Evolutionary conservation across 305 asterid genomes (phyloP).

Genomic region (Fraxinus xanthoxyloides): DNA sequence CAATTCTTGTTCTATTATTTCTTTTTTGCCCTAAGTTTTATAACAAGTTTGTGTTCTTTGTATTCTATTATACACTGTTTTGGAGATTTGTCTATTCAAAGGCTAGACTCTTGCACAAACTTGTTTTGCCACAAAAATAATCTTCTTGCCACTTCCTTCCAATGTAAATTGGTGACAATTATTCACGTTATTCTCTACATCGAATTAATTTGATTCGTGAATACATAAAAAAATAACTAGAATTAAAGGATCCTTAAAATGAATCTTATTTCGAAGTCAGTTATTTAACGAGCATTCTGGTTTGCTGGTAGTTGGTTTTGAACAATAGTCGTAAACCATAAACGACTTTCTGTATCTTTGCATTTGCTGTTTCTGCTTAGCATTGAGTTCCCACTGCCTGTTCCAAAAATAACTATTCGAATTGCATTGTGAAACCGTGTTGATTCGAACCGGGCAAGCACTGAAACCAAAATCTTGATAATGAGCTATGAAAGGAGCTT

Average conservation of each 20-base stretch:
- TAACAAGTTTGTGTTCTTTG: background rate
- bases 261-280: background rate
- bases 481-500: constrained; percentile 38
- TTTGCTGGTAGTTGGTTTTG: background rate
- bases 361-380: constrained; percentile 21
- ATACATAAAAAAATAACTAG: background rate
- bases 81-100: background rate
- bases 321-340: constrained; percentile 14
- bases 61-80: background rate
- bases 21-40: background rate
- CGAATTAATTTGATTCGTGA: background rate
- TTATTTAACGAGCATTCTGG: background rate
- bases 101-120: background rate
- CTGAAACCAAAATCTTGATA: constrained; percentile 30
- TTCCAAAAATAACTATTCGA: constrained; percentile 32
- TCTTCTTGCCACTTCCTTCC: background rate
- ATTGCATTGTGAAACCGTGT: background rate
- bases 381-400: constrained; percentile 17
- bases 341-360: background rate
- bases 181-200: background rate
- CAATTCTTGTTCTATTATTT: background rate
- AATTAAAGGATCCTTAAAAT: background rate
- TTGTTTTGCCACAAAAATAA: background rate
- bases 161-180: background rate
- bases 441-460: constrained; percentile 23